These are phyloP conservation scores for Alternaria ethzedia DNA, from an alignment of 2,329 filamentous ascomycete species.

Conservation along the genomic window DNA sequence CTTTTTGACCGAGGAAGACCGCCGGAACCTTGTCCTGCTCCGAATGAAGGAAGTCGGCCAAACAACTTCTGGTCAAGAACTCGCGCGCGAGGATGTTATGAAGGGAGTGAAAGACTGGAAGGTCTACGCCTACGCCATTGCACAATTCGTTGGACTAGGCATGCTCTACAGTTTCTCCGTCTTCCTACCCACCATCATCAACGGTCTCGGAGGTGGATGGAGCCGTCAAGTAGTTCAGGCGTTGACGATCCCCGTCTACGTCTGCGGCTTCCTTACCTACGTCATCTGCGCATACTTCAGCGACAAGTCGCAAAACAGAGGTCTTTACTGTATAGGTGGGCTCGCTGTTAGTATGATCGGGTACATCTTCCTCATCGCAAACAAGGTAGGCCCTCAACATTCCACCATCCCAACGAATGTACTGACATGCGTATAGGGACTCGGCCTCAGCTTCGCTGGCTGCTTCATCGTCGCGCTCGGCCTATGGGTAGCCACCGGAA, in stretches of 20 bases:
- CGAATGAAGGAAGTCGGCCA: conserved; percentile 50
- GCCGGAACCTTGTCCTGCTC: conserved; percentile 24
- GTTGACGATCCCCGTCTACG: conserved; percentile 42
- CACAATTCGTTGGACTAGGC: conserved; percentile 50
- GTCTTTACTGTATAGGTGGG: conserved; percentile 33
- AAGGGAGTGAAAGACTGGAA: conserved; percentile 52
- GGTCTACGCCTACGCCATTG: conserved; percentile 48
- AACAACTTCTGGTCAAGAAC: conserved; percentile 55
- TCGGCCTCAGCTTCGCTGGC: conserved; percentile 30
- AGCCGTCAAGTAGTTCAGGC: conserved; percentile 33
- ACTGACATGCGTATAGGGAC: background rate
- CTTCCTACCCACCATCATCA: conserved; percentile 42
- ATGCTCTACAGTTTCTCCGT: conserved; percentile 36
- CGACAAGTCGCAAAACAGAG: conserved; percentile 35
- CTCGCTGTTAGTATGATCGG: conserved; percentile 53
- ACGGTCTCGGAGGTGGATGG: conserved; percentile 33
- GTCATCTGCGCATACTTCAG: conserved; percentile 31
- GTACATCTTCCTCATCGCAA: conserved; percentile 52
- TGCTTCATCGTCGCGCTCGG: conserved; percentile 40
- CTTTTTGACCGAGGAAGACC: conserved; percentile 36
- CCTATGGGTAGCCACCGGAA: conserved; percentile 31
- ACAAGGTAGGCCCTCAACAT: background rate
- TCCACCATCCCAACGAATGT: background rate
- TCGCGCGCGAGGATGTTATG: conserved; percentile 56
- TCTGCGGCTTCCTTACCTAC: conserved; percentile 31